Evolutionary conservation across 2,329 filamentous ascomycete species (phyloP).

Genomic region (Alternaria arborescens): DNA sequence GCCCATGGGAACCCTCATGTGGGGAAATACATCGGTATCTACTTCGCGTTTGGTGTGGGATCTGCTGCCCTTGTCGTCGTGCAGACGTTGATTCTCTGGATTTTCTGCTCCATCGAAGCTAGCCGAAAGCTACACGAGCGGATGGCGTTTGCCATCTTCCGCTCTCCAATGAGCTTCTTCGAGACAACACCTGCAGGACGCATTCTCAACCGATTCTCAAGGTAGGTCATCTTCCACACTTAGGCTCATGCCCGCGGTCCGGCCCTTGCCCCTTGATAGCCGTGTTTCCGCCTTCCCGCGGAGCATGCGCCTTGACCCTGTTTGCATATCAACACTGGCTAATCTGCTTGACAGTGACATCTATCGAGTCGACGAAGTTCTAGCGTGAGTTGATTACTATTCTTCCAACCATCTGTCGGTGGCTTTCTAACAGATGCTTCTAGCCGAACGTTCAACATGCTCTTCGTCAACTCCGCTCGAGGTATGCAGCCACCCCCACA

Average conservation of each 20-base stretch:
- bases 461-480: conserved; percentile 61
- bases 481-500: conserved; percentile 48
- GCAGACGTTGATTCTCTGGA: conserved; percentile 96
- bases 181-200: conserved; percentile 96
- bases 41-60: conserved; percentile 93
- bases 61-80: conserved; percentile 84
- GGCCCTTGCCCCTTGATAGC: conserved; percentile 13
- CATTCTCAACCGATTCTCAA: conserved; percentile 95
- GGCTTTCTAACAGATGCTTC: conserved; percentile 36
- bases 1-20: conserved; percentile 75
- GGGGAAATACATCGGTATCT: conserved; percentile 92
- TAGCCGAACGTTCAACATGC: conserved; percentile 93
- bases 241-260: conserved; percentile 10
- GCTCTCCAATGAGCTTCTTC: conserved; percentile 98
- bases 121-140: conserved; percentile 95
- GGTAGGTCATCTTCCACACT: conserved; percentile 60
- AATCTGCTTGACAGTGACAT: conserved; percentile 65
- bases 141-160: conserved; percentile 97
- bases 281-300: background rate
- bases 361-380: conserved; percentile 86
- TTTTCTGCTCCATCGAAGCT: conserved; percentile 99
- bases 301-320: background rate
- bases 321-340: conserved; percentile 20
- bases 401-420: background rate
- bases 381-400: conserved; percentile 65